Conservation (phyloP, 202 grass and related monocot genomes). For the Zoysia matrella region DNA sequence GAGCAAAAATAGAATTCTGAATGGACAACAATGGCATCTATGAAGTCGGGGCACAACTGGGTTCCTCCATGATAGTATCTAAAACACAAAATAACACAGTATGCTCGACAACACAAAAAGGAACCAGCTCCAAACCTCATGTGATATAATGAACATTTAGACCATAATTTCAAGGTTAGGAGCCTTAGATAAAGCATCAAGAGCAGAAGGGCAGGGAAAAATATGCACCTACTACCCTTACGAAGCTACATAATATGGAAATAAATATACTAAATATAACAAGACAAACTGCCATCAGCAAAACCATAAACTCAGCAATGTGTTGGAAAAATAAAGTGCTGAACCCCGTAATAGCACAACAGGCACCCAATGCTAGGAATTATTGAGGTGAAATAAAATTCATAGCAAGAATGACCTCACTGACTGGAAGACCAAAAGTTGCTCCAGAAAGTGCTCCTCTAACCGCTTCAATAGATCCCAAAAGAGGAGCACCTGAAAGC, state of each 20-base stretch:
- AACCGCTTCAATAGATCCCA: slow-evolving; percentile 77
- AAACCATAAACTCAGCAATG: slow-evolving; percentile 21
- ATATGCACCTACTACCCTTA: neutral
- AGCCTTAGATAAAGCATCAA: slow-evolving; percentile 3
- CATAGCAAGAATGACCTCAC: slow-evolving; percentile 58
- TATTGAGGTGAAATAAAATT: slow-evolving; percentile 18
- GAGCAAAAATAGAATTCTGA: slow-evolving; percentile 19
- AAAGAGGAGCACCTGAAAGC: slow-evolving; percentile 81
- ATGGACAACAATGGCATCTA: slow-evolving; percentile 1
- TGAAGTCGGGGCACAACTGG: neutral
- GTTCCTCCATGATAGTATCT: slow-evolving; percentile 22
- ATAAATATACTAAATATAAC: slow-evolving; percentile 9
- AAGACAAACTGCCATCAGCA: slow-evolving; percentile 15
- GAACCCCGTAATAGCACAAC: slow-evolving; percentile 2
- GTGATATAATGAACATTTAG: neutral
- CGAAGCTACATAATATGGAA: neutral
- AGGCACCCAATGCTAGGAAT: neutral
- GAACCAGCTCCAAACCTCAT: slow-evolving; percentile 11
- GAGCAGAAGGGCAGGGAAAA: neutral
- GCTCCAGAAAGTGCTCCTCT: slow-evolving; percentile 70
- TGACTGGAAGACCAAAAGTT: slow-evolving; percentile 91
- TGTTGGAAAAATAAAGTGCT: neutral
- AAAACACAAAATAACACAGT: slow-evolving; percentile 20
- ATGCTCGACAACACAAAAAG: neutral
- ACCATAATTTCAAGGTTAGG: neutral